Conservation (phyloP, 78 protist genomes). For the Monocercomonoides exilis region DNA sequence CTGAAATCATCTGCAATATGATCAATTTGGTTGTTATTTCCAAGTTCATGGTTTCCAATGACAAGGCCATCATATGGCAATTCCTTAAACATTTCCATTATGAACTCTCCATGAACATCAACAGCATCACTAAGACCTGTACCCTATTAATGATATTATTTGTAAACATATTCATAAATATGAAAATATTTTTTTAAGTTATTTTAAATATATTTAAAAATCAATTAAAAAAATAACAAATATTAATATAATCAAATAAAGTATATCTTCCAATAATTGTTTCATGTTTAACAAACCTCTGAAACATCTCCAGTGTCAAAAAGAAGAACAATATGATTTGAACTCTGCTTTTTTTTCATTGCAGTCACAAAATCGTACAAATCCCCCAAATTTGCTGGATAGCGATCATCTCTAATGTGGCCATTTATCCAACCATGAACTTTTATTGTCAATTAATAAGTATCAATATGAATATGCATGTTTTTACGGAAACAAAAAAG, state of each 20-base stretch:
- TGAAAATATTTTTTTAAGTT: too few species aligned
- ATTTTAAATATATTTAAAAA: too few species aligned
- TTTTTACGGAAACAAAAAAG: too few species aligned
- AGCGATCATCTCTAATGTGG: neutral
- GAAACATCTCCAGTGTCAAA: neutral
- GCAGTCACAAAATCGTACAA: neutral
- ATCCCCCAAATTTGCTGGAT: neutral
- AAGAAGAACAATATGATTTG: neutral
- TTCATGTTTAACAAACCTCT: too few species aligned
- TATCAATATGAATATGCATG: too few species aligned
- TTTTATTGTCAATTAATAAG: too few species aligned
- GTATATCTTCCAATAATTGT: too few species aligned
- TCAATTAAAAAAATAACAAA: too few species aligned
- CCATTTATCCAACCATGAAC: neutral
- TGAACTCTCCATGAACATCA: neutral
- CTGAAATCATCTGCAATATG: neutral
- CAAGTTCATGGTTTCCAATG: neutral
- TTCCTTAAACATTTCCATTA: neutral
- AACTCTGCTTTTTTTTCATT: neutral
- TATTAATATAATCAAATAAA: too few species aligned
- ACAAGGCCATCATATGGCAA: neutral
- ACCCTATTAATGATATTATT: too few species aligned
- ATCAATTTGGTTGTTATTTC: neutral
- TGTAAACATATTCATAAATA: too few species aligned
- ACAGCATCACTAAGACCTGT: neutral